phyloP scores from a whole-genome alignment of 441 rosid genomes.

The Pelargonium cotyledonis region DNA sequence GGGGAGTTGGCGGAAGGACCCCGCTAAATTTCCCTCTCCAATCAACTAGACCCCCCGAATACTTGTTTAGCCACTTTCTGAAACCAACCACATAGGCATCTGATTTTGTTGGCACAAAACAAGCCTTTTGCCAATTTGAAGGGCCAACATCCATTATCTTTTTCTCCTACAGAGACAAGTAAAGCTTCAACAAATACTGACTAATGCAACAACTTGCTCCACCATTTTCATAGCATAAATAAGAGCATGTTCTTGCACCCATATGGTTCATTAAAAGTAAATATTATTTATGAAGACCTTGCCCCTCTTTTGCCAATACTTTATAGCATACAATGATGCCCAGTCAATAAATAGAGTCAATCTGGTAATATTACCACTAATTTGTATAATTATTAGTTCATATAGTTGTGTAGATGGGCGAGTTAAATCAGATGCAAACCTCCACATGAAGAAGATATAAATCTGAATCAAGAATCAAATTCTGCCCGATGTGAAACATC shows the following conservation, averaged over 20 bases:
- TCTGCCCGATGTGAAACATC: constrained; percentile 67
- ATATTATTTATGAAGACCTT: too few relatives aligned
- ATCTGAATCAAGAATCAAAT: constrained; percentile 82
- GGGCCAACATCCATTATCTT: constrained; percentile 61
- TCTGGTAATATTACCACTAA: too few relatives aligned
- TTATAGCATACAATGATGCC: too few relatives aligned
- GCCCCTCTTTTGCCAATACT: too few relatives aligned
- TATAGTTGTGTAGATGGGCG: too few relatives aligned
- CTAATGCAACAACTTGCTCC: neutral
- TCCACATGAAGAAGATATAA: constrained; percentile 76
- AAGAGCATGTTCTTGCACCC: too few relatives aligned
- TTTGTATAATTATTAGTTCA: too few relatives aligned
- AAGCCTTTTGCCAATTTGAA: constrained; percentile 75
- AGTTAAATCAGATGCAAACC: constrained; percentile 30
- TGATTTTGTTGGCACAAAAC: constrained; percentile 76
- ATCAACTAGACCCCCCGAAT: constrained; percentile 51
- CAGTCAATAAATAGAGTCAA: too few relatives aligned
- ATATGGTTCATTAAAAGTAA: too few relatives aligned
- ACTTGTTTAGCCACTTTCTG: constrained; percentile 77
- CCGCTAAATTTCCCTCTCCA: constrained; percentile 72
- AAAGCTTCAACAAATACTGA: neutral
- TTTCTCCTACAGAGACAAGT: constrained; percentile 46
- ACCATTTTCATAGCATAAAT: neutral
- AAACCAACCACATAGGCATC: constrained; percentile 73
- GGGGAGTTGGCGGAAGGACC: constrained; percentile 68